Evolutionary conservation across 2,329 filamentous ascomycete genomes (phyloP).

Genomic region (Xylariaceae sp.): DNA sequence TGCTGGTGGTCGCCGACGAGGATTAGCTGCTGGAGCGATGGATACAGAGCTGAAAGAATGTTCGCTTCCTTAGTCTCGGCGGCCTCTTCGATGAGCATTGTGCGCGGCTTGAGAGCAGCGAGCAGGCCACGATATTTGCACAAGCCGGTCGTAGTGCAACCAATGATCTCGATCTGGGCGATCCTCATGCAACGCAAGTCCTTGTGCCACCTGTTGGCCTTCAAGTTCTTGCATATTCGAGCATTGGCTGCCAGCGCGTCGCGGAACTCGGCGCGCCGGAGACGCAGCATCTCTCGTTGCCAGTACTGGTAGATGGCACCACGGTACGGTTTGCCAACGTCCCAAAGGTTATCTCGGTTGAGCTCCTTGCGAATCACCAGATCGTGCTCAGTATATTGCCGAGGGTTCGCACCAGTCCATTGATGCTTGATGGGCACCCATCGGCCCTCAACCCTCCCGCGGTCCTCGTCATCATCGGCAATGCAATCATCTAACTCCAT

Average conservation of each 20-base stretch:
- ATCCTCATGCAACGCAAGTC: constrained; percentile 55
- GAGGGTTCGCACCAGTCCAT: constrained; percentile 46
- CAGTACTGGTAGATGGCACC: constrained; percentile 72
- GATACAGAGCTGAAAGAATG: constrained; percentile 58
- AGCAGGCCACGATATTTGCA: constrained; percentile 80
- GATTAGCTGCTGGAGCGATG: constrained; percentile 60
- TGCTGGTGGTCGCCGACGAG: constrained; percentile 82
- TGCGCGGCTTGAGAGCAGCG: constrained; percentile 67
- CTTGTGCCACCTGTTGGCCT: constrained; percentile 63
- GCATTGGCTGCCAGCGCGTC: constrained; percentile 57
- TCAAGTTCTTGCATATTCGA: constrained; percentile 57
- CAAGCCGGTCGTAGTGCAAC: constrained; percentile 78
- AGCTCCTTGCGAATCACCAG: constrained; percentile 45
- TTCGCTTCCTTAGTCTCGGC: constrained; percentile 76
- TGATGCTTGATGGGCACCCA: constrained; percentile 51
- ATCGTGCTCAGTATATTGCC: constrained; percentile 32
- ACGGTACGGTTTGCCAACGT: constrained; percentile 61
- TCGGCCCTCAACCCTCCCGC: constrained; percentile 52
- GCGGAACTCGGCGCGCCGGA: constrained; percentile 55
- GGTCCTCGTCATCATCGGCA: constrained; percentile 44
- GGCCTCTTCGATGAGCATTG: constrained; percentile 80
- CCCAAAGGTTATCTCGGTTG: constrained; percentile 62
- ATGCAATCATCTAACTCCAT: constrained; percentile 46
- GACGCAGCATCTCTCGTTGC: constrained; percentile 59
- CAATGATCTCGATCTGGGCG: constrained; percentile 59